A percentile compares a stretch with the other conserved stretches of the same genome.
phyloP scores from a whole-genome alignment of 2,329 filamentous ascomycete species.

The Trichoderma sp. region DNA sequence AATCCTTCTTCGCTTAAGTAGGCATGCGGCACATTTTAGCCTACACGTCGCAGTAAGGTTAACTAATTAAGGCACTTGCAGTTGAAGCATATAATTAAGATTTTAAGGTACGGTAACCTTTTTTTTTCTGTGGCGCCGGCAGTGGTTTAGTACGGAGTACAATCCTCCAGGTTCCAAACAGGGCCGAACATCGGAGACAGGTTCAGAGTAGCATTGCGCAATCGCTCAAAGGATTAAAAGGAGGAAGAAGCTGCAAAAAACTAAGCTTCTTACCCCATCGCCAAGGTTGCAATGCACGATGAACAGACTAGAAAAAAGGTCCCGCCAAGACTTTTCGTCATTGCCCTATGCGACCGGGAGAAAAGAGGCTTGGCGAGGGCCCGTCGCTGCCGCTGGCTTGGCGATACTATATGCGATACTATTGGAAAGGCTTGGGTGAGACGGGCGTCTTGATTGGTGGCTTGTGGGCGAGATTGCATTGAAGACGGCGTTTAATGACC shows the following conservation, averaged over 20 bases:
- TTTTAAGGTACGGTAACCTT: constrained; percentile 8
- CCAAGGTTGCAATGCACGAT: constrained; percentile 12
- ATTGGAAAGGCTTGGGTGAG: not conserved
- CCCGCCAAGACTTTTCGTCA: not conserved
- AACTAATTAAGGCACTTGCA: not conserved
- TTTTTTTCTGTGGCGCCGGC: not conserved
- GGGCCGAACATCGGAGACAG: not conserved
- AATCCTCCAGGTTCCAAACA: not conserved
- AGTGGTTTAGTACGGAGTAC: not conserved
- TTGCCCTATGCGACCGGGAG: not conserved
- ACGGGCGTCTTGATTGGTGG: not conserved
- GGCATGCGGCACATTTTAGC: not conserved
- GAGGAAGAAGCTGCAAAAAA: not conserved
- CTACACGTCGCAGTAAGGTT: not conserved
- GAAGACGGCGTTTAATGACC: not conserved
- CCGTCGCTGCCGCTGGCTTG: not conserved
- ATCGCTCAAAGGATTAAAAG: not conserved
- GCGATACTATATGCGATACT: not conserved
- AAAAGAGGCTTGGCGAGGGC: constrained; percentile 6
- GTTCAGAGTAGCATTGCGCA: constrained; percentile 4
- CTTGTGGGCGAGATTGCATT: not conserved
- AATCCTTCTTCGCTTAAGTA: not conserved
- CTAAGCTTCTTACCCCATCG: not conserved
- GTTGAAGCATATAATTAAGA: constrained; percentile 27
- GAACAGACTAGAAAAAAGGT: not conserved